phyloP scores from a whole-genome alignment of 805 yeast species.

The Teunomyces atbi region DNA sequence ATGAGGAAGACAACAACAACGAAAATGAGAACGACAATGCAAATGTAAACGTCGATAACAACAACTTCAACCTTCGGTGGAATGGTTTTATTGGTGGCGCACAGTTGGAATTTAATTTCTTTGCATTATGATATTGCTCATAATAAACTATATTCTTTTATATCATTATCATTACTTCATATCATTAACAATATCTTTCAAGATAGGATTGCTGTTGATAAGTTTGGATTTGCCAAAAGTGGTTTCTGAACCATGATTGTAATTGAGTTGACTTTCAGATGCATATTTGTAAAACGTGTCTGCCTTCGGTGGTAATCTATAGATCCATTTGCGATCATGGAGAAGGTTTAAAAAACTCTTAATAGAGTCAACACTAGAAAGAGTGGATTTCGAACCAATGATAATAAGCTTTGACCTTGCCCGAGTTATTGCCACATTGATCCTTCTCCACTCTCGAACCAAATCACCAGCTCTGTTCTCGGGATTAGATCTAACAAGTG shows the following conservation, averaged over 20 bases:
- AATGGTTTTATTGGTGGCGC: conserved; percentile 23
- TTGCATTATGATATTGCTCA: conserved; percentile 25
- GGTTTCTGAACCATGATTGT: not conserved
- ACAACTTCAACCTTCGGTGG: conserved; percentile 4
- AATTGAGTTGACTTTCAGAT: not conserved
- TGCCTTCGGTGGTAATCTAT: conserved; percentile 50
- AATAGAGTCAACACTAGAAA: conserved; percentile 50
- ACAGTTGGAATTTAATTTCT: conserved; percentile 33
- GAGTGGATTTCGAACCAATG: conserved; percentile 72
- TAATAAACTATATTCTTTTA: not conserved
- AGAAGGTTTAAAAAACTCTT: conserved; percentile 61
- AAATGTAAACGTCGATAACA: conserved; percentile 7
- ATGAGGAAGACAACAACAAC: conserved; percentile 10
- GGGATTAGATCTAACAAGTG: conserved; percentile 80
- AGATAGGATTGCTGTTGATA: conserved; percentile 19
- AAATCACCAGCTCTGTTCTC: conserved; percentile 70
- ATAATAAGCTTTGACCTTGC: conserved; percentile 81
- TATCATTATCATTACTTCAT: conserved; percentile 13
- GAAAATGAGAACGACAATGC: not conserved
- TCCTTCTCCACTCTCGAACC: conserved; percentile 83
- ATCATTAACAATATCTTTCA: conserved; percentile 32
- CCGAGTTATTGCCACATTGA: conserved; percentile 93
- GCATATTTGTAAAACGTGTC: conserved; percentile 33
- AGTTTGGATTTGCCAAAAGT: conserved; percentile 10
- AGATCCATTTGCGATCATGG: conserved; percentile 60